Evolutionary conservation across 805 yeast species (phyloP), one percentile per base, ranked within the genome.

Genomic region (Candida chilensis): DNA sequence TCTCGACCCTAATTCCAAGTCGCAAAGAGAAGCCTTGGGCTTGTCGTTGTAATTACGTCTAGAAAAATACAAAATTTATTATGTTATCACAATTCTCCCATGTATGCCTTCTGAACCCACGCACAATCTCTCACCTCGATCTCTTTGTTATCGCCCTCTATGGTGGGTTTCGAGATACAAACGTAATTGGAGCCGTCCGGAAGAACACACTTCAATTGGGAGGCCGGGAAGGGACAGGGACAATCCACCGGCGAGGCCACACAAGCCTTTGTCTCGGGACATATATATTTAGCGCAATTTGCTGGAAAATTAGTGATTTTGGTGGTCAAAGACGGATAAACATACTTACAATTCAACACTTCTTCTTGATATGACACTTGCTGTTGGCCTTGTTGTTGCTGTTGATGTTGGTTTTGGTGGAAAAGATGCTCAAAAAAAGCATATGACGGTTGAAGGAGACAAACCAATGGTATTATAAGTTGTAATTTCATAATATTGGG

Each of bases 151-250:
- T 40, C 43, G 3, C 50, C 57, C 37, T 9, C 62, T 57, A 21
- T 54, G 2, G 84, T 75, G 1, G 94, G 90, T 41, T 80, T 82
- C 14, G 96, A 81, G 25, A 92, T 80, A 52, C 98, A 92, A 11
- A 88, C 65, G 46, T 62, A 80, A 32, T 71, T 71, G 19, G 62
- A 55, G 13, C 74, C 67, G 38, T 73, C 77, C 0, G 96, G 94
- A 24, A 84, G 58, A 2, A 68, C 48, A 52, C 98, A 92, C 45
- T 84, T 81, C 37, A 83, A 45, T 49, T 90, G 95, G 1, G 94
- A 78, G 35, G 76, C 73, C 2, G 95, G 92, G 47, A 74, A 90
- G 3, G 85, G 86, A 50, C 98, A 92, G 2, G 96, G 95, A 50
- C 98, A 92, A 30, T 78, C 82, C 5, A 65, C 41, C 0, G 85